phyloP scores from a whole-genome alignment of 164 flowering plant genomes.

The Tetrastigma voinierianum region DNA sequence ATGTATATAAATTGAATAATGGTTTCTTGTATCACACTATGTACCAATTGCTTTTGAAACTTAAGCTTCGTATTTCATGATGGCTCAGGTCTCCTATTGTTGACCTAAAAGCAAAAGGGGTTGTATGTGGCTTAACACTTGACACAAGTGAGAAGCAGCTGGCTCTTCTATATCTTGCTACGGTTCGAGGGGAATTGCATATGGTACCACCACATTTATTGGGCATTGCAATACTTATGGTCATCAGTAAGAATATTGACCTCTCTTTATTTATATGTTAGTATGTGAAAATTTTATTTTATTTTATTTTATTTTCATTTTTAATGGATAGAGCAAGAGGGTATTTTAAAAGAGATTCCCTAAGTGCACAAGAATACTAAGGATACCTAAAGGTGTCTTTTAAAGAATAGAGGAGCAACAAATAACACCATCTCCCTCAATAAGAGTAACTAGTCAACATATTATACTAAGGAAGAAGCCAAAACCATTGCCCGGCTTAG shows the following conservation, averaged over 20 bases:
- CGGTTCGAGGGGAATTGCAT: constrained; percentile 88
- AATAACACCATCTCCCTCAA: no score
- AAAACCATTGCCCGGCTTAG: no score
- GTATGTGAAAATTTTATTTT: not conserved
- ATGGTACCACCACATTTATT: constrained; percentile 93
- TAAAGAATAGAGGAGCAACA: no score
- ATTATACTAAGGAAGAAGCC: no score
- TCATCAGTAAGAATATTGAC: constrained; percentile 59
- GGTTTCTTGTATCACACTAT: constrained; percentile 9
- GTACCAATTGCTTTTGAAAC: not conserved
- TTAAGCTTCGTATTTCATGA: constrained; percentile 2
- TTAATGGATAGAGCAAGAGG: no score
- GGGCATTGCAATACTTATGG: constrained; percentile 97
- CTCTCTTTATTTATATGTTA: not conserved
- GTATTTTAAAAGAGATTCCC: no score
- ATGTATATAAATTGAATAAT: not conserved
- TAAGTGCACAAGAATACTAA: no score
- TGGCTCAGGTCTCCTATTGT: constrained; percentile 89
- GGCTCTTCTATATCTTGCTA: constrained; percentile 85
- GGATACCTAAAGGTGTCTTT: no score
- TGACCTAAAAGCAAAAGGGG: constrained; percentile 83
- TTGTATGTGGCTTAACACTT: constrained; percentile 76
- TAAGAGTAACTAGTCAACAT: no score
- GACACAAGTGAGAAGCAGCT: constrained; percentile 87
- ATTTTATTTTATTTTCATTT: no score